phyloP scores from a whole-genome alignment of 2,329 filamentous ascomycete genomes.

The Cladophialophora immunda region DNA sequence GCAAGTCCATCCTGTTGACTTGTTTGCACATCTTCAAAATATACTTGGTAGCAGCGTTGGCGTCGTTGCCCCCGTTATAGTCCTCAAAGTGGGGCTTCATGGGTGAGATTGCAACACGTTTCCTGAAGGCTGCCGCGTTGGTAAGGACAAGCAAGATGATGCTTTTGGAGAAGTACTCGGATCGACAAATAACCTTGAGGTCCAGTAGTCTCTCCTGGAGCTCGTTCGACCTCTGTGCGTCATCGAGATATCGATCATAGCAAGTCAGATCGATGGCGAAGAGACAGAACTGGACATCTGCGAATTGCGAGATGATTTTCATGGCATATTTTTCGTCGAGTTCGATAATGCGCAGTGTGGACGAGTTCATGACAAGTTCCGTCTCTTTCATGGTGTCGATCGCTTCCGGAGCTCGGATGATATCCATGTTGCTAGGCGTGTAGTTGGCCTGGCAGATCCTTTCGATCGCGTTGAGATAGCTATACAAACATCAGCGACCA shows the following conservation, averaged over 20 bases:
- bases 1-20: constrained; percentile 20
- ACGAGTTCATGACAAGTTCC: constrained; percentile 25
- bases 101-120: constrained; percentile 26
- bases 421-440: constrained; percentile 32
- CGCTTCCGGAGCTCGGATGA: constrained; percentile 28
- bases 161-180: constrained; percentile 24
- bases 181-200: constrained; percentile 24
- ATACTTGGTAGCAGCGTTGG: constrained; percentile 31
- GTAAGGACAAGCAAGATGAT: constrained; percentile 30
- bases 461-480: constrained; percentile 31
- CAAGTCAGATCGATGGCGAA: constrained; percentile 35
- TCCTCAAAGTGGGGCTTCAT: constrained; percentile 30
- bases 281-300: constrained; percentile 31
- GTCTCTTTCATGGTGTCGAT: constrained; percentile 35
- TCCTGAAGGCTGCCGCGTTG: constrained; percentile 26
- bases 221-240: constrained; percentile 19
- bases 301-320: constrained; percentile 33
- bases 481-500: constrained; percentile 14
- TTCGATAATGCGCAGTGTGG: constrained; percentile 27
- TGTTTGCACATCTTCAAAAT: constrained; percentile 29
- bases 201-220: constrained; percentile 25
- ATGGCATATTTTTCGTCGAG: constrained; percentile 22
- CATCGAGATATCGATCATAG: constrained; percentile 32
- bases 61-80: constrained; percentile 28
- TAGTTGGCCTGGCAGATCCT: constrained; percentile 31